These are phyloP conservation scores for Gymnopilus junonius DNA, from an alignment of 768 basidiomycete genomes.

Conservation along the genomic window DNA sequence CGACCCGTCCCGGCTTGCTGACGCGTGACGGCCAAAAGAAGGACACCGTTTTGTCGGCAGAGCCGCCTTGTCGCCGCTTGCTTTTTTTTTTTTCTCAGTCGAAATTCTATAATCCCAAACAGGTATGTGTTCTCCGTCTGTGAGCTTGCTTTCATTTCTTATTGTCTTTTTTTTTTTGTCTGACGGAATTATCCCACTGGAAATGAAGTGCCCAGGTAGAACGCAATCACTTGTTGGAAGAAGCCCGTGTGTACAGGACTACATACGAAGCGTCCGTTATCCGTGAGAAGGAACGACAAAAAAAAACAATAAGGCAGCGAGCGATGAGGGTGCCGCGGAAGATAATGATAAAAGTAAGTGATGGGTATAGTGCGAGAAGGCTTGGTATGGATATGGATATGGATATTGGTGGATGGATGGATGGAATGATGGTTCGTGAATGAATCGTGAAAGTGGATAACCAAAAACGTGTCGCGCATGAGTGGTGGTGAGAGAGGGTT, in stretches of 20 bases:
- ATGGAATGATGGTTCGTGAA: slow-evolving; percentile 25
- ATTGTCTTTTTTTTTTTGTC: slow-evolving; percentile 29
- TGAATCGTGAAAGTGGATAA: slow-evolving; percentile 23
- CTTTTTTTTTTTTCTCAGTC: slow-evolving; percentile 20
- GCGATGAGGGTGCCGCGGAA: slow-evolving; percentile 16
- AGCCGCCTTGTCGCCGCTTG: slow-evolving; percentile 22
- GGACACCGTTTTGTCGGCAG: slow-evolving; percentile 11
- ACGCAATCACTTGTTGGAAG: slow-evolving; percentile 21
- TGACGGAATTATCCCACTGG: slow-evolving; percentile 19
- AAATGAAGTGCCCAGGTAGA: slow-evolving; percentile 27
- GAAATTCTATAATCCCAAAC: slow-evolving; percentile 21
- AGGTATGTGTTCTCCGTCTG: slow-evolving; percentile 26
- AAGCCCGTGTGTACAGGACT: slow-evolving; percentile 24
- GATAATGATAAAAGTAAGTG: slow-evolving; percentile 30
- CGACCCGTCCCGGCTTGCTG: slow-evolving; percentile 16
- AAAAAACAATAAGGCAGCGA: slow-evolving; percentile 21
- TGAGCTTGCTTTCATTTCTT: slow-evolving; percentile 33
- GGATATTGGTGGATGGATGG: too few species aligned
- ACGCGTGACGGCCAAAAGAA: slow-evolving; percentile 7
- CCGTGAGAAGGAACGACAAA: slow-evolving; percentile 14
- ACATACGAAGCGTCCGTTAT: slow-evolving; percentile 15
- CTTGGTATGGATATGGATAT: slow-evolving; percentile 23
- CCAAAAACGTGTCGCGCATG: slow-evolving; percentile 31
- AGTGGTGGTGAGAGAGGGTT: slow-evolving; percentile 20
- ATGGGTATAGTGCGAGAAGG: slow-evolving; percentile 28